Evolutionary conservation across 23 red algal species (phyloP), one percentile per base, ranked within the genome.

Genomic region (Chondrus crispus): DNA sequence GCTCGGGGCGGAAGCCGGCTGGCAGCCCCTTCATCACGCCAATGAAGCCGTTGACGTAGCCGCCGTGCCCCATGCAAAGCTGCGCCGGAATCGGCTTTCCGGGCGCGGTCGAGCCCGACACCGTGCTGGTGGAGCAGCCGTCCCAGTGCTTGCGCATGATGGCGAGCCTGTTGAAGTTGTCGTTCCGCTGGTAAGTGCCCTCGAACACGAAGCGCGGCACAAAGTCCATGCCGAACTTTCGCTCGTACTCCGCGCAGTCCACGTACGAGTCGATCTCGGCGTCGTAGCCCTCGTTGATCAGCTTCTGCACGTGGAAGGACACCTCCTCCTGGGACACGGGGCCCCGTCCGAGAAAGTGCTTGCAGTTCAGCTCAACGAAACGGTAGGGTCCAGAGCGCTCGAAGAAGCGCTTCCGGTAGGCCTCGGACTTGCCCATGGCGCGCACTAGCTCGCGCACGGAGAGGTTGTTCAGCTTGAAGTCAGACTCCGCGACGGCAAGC

Each of bases 301-400:
- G 26, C 19, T n/a, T 72, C 84, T 88, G 84, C 40, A 88, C 84
- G 48, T 88, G 84, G 20, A 71, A 28, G 54, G 37, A 47, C 36
- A 88, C 48, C 62, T 88, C 84, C 10, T 68, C 39, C 62, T 88
- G 84, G 4, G 41, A 36, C 0, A 36, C 18, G 12, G 84, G 84
- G 39, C 58, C 84, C 38, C 84, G 57, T 4, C 84, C 84, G 26
- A 88, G 63, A 40, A 88, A 51, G 60, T 88, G 84, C 37, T 88
- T 88, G 62, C 58, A 71, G 48, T 74, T 74, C 38, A 88, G 63
- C 84, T 88, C 84, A 39, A 88, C 84, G 52, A 70, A 88, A 12
- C 84, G 84, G 62, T 88, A 88, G 5, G 84, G 84, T 38, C 58
- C 55, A 20, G 63, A 68, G 60, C 58, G 54, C 37, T 88, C 84